Conservation (phyloP, 2,329 filamentous ascomycete species). For the Claviceps humidiphila region DNA sequence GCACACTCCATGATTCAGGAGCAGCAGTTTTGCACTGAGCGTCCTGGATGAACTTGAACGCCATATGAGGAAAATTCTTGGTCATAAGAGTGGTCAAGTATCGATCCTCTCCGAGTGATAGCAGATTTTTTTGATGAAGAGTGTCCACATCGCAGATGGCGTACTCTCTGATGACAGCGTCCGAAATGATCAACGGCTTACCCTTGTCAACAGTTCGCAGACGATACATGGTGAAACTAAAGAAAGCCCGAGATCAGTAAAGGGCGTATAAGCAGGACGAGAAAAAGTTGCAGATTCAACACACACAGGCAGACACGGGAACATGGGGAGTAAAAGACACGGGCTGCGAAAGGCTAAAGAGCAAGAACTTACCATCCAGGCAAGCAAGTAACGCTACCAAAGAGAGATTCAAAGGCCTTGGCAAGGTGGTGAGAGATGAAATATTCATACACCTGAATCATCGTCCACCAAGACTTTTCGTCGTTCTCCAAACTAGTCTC, state of each 20-base stretch:
- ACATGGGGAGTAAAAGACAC: background rate
- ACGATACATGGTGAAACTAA: constrained; percentile 97
- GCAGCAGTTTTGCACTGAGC: constrained; percentile 89
- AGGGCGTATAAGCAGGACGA: constrained; percentile 10
- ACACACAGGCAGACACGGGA: background rate
- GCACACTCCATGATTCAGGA: constrained; percentile 83
- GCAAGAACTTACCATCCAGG: constrained; percentile 74
- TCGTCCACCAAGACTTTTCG: constrained; percentile 92
- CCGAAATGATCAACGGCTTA: constrained; percentile 85
- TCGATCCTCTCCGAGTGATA: constrained; percentile 92
- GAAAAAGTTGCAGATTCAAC: background rate
- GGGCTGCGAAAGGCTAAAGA: background rate
- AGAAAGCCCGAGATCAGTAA: constrained; percentile 18
- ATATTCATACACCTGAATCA: constrained; percentile 99
- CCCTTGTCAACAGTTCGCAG: constrained; percentile 87
- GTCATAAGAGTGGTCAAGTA: constrained; percentile 96
- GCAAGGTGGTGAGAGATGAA: constrained; percentile 96
- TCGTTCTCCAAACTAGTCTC: constrained; percentile 95
- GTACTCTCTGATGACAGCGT: constrained; percentile 79
- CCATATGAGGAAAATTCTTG: constrained; percentile 91
- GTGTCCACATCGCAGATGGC: constrained; percentile 83
- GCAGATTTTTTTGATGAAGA: constrained; percentile 88
- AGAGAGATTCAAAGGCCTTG: constrained; percentile 95
- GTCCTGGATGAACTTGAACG: constrained; percentile 89
- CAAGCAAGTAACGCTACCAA: constrained; percentile 96